These are phyloP conservation scores for Termitomyces sp. DNA, from an alignment of 768 basidiomycete genomes.

Conservation along the genomic window DNA sequence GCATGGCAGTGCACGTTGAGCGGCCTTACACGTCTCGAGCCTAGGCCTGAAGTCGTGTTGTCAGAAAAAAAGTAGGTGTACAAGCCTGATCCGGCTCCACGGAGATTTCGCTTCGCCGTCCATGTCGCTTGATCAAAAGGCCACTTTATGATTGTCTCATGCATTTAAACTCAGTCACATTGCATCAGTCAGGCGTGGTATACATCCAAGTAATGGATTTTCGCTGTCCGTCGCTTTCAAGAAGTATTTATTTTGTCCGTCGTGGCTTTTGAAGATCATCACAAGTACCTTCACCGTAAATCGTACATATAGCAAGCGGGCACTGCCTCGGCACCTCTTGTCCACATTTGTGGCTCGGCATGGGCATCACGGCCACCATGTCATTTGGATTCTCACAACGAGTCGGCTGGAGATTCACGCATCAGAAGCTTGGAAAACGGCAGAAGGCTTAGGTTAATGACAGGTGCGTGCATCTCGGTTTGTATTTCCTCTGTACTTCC, in stretches of 20 bases:
- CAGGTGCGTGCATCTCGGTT: neutral
- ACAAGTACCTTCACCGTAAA: neutral
- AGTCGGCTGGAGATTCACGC: neutral
- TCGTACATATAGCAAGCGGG: neutral
- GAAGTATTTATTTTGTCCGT: neutral
- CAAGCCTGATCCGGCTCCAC: no score
- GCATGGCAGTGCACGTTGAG: neutral
- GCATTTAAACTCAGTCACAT: no score
- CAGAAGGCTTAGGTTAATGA: neutral
- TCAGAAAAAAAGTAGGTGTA: neutral
- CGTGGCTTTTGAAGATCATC: neutral
- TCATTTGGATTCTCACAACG: neutral
- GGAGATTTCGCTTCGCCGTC: no score
- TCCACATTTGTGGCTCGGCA: neutral
- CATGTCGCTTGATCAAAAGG: no score
- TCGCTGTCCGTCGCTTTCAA: no score
- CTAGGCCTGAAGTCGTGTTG: neutral
- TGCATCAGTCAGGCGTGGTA: no score
- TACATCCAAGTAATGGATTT: neutral
- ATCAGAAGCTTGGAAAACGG: neutral
- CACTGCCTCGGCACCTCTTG: neutral
- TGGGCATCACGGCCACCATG: neutral
- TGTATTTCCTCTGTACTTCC: neutral
- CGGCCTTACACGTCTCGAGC: neutral
- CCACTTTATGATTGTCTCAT: no score